Conservation (phyloP, 306 rosid genomes). For the Sphenostylis stenocarpa region DNA sequence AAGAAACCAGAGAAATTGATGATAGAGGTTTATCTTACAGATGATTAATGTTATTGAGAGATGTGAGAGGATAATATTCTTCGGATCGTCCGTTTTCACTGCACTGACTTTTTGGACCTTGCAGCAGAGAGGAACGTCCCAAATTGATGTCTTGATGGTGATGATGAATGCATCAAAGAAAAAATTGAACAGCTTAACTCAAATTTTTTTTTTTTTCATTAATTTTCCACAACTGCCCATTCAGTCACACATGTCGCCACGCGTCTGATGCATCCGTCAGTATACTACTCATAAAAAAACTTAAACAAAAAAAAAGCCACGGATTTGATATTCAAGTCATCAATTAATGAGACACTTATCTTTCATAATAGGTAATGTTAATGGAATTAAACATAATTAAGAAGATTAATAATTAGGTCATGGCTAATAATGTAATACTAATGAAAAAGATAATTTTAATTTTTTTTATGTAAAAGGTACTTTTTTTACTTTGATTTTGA, state of each 20-base stretch:
- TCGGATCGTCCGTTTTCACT: slow-evolving; percentile 66
- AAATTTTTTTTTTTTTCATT: not conserved
- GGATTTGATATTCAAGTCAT: not conserved
- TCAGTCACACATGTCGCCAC: slow-evolving; percentile 17
- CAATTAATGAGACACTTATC: not conserved
- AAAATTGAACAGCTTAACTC: slow-evolving; percentile 13
- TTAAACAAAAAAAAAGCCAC: not conserved
- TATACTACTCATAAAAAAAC: not conserved
- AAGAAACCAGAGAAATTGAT: slow-evolving; percentile 13
- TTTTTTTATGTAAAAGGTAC: not conserved
- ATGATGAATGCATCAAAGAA: slow-evolving; percentile 30
- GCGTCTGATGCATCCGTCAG: not conserved
- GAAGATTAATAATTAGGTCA: not conserved
- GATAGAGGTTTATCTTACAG: slow-evolving; percentile 32
- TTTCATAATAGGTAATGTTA: not conserved
- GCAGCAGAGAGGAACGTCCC: slow-evolving; percentile 48
- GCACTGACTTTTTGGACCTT: slow-evolving; percentile 74
- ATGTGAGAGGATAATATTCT: slow-evolving; percentile 40
- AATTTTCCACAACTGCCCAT: slow-evolving; percentile 12
- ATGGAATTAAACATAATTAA: not conserved
- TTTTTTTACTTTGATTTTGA: not conserved
- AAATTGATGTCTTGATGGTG: slow-evolving; percentile 28
- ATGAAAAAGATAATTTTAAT: not conserved
- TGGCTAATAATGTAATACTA: not conserved
- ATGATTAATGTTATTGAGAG: slow-evolving; percentile 11